Evolutionary conservation across 2,329 filamentous ascomycete species (phyloP).

Genomic region (Paraphoma chrysanthemicola): DNA sequence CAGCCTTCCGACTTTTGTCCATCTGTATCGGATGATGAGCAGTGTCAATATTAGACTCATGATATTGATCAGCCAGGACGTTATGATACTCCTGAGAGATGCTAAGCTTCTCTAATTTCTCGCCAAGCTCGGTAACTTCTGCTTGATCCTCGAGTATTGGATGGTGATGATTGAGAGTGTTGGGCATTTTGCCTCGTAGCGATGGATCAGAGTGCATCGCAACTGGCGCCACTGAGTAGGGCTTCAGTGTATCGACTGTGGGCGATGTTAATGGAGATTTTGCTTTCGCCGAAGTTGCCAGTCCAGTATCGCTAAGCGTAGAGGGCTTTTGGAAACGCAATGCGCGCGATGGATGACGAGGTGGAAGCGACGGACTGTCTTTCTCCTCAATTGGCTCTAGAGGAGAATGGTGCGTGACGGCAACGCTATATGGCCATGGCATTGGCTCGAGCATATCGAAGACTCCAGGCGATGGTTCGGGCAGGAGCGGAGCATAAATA

Average conservation of each 20-base stretch:
- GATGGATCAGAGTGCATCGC: background rate
- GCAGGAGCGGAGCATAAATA: constrained; percentile 35
- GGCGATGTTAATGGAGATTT: background rate
- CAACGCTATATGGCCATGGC: constrained; percentile 10
- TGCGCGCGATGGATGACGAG: constrained; percentile 24
- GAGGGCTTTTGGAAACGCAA: constrained; percentile 12
- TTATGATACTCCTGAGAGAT: constrained; percentile 42
- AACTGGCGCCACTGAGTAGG: background rate
- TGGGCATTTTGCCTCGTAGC: too few relatives aligned
- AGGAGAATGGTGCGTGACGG: constrained; percentile 12
- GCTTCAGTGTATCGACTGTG: background rate
- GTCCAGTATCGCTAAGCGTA: background rate
- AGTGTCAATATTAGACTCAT: constrained; percentile 16
- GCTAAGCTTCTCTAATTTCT: constrained; percentile 28
- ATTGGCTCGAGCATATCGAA: constrained; percentile 18
- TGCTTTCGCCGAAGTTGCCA: background rate
- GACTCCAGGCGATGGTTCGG: constrained; percentile 35
- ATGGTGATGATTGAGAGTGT: background rate
- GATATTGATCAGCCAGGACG: constrained; percentile 31
- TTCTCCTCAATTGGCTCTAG: constrained; percentile 30
- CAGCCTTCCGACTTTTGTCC: background rate
- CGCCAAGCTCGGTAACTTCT: constrained; percentile 25
- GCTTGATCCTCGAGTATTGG: constrained; percentile 15
- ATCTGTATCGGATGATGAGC: background rate
- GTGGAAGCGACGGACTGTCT: constrained; percentile 15